phyloP scores from a whole-genome alignment of 148 eudicot genomes.

The Vaccinium vitisidaea region DNA sequence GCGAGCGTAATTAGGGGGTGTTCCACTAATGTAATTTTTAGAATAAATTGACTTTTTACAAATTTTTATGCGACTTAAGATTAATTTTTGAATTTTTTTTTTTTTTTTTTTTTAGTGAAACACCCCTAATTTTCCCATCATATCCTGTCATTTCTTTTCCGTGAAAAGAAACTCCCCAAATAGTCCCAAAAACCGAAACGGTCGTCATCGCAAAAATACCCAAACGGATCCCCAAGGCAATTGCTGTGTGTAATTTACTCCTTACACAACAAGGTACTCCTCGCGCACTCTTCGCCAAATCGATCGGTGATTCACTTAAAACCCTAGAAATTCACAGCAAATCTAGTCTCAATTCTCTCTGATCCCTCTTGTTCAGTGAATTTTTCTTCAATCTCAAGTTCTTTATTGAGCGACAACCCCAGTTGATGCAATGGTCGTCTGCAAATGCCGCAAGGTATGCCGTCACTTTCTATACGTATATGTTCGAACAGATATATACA shows the following conservation, averaged over 20 bases:
- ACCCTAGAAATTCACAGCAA: slow-evolving; percentile 27
- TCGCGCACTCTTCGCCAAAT: neutral
- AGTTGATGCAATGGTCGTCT: slow-evolving; percentile 83
- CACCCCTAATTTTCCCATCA: too few relatives aligned
- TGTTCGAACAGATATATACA: too few relatives aligned
- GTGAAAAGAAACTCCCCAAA: too few relatives aligned
- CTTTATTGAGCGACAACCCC: slow-evolving; percentile 12
- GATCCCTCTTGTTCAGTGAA: neutral
- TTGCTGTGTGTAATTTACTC: neutral
- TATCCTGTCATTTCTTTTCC: too few relatives aligned
- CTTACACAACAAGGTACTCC: neutral
- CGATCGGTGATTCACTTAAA: slow-evolving; percentile 13
- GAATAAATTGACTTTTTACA: too few relatives aligned
- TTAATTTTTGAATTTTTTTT: too few relatives aligned
- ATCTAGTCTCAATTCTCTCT: slow-evolving; percentile 11
- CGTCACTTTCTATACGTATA: neutral
- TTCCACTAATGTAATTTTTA: too few relatives aligned
- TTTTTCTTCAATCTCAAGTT: slow-evolving; percentile 17
- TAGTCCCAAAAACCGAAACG: neutral
- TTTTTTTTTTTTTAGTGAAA: too few relatives aligned
- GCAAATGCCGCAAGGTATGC: slow-evolving; percentile 94
- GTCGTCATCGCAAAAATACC: neutral
- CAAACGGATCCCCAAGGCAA: neutral
- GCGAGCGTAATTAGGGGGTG: too few relatives aligned
- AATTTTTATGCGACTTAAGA: too few relatives aligned